Evolutionary conservation across 345 rosid genomes (phyloP).

Genomic region (Abelmoschus esculentus): DNA sequence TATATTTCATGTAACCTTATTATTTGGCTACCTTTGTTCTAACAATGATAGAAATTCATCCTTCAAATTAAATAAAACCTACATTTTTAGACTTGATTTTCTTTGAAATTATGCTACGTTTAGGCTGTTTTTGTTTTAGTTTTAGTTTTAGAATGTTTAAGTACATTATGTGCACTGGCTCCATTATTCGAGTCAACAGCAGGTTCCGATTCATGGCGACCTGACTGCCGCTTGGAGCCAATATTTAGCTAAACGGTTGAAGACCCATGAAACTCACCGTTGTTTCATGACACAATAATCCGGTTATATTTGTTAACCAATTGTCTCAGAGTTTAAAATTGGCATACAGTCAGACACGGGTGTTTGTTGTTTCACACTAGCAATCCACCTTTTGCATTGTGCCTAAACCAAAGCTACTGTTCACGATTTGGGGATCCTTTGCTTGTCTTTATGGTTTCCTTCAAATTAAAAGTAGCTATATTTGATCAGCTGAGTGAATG

Average conservation of each 20-base stretch:
- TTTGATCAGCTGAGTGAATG: no score
- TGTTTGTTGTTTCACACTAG: slow-evolving; percentile 19
- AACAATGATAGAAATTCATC: background rate
- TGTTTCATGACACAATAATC: slow-evolving; percentile 21
- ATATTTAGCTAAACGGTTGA: slow-evolving; percentile 16
- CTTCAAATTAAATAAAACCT: background rate
- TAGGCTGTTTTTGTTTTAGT: background rate
- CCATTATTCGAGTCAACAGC: slow-evolving; percentile 35
- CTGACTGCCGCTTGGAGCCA: slow-evolving; percentile 43
- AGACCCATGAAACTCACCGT: slow-evolving; percentile 23
- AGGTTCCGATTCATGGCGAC: slow-evolving; percentile 25
- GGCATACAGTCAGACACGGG: slow-evolving; percentile 37
- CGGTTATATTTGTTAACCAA: background rate
- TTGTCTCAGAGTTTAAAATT: background rate
- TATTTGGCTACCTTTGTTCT: no score
- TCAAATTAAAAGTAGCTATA: slow-evolving; percentile 7
- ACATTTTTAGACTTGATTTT: background rate
- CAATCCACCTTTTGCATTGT: slow-evolving; percentile 31
- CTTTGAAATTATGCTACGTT: background rate
- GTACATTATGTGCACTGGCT: slow-evolving; percentile 13
- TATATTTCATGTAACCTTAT: background rate
- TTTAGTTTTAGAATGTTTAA: no score
- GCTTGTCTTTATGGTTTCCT: background rate
- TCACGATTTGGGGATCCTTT: slow-evolving; percentile 9
- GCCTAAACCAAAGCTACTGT: slow-evolving; percentile 23